A percentile compares a stretch with the other conserved stretches of the same genome.
phyloP scores from a whole-genome alignment of 1,139 yeast species.

The Sugiyamaella sp. region DNA sequence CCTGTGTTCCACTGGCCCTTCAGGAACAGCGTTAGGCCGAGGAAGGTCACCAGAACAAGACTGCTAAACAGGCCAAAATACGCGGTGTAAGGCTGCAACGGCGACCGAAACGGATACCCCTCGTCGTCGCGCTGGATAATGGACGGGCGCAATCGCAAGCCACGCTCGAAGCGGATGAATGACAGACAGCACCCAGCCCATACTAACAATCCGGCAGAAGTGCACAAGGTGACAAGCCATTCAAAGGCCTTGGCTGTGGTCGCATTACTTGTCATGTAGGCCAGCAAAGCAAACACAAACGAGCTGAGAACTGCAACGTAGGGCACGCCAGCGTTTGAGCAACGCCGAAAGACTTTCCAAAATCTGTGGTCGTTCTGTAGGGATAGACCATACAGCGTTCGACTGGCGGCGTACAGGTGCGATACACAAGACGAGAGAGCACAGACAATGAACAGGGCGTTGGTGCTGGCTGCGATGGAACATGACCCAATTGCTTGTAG shows the following conservation, averaged over 20 bases:
- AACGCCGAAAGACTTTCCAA: conserved; percentile 60
- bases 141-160: conserved; percentile 55
- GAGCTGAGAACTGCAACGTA: conserved; percentile 67
- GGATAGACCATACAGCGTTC: conserved; percentile 77
- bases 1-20: conserved; percentile 62
- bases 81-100: conserved; percentile 77
- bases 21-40: conserved; percentile 70
- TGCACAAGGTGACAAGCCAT: conserved; percentile 62
- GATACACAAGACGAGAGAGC: conserved; percentile 80
- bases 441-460: conserved; percentile 69
- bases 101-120: conserved; percentile 72
- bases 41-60: conserved; percentile 55
- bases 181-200: conserved; percentile 85
- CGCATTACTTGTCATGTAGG: conserved; percentile 61
- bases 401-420: conserved; percentile 74
- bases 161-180: conserved; percentile 69
- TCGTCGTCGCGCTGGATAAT: conserved; percentile 37
- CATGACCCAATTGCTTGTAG: conserved; percentile 71
- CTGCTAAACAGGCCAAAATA: conserved; percentile 66
- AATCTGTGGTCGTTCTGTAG: conserved; percentile 53
- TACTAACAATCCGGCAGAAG: conserved; percentile 71
- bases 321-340: conserved; percentile 72
- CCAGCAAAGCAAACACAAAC: conserved; percentile 60
- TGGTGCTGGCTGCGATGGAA: conserved; percentile 59
- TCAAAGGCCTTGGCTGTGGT: conserved; percentile 68